Evolutionary conservation across 2,329 filamentous ascomycete species (phyloP).

Genomic region (Pseudogymnoascus sp.): DNA sequence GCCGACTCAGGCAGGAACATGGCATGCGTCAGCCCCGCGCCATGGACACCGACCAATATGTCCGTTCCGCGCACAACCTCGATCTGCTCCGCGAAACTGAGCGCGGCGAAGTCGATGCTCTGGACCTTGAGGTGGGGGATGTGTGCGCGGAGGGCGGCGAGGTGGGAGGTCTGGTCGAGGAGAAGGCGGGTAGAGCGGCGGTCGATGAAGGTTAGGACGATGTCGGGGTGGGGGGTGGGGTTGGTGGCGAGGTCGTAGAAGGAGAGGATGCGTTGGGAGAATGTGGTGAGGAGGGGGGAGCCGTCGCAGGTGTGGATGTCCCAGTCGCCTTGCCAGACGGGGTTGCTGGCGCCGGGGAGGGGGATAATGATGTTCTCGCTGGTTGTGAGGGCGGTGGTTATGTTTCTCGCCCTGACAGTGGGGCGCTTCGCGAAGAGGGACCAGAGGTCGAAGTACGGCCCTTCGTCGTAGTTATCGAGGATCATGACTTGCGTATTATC

Average conservation of each 20-base stretch:
- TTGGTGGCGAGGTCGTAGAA: not conserved
- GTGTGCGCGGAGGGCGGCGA: not conserved
- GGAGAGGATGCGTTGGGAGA: conserved; percentile 8
- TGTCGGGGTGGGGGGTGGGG: not conserved
- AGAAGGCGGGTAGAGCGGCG: not conserved
- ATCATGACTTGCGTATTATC: conserved; percentile 22
- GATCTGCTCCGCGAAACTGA: conserved; percentile 20
- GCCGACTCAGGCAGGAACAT: conserved; percentile 32
- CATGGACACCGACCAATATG: conserved; percentile 22
- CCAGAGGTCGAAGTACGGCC: conserved; percentile 25
- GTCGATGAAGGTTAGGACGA: conserved; percentile 9
- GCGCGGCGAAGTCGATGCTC: conserved; percentile 16
- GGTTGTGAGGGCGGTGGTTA: not conserved
- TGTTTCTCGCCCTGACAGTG: not conserved
- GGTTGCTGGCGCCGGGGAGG: conserved; percentile 23
- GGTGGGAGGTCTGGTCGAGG: not conserved
- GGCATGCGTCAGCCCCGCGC: conserved; percentile 21
- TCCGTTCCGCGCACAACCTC: conserved; percentile 16
- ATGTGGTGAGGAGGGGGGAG: conserved; percentile 7
- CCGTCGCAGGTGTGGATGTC: conserved; percentile 16
- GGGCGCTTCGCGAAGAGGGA: conserved; percentile 15
- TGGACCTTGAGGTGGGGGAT: conserved; percentile 15
- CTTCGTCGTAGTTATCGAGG: conserved; percentile 21
- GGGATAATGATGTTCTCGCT: conserved; percentile 21
- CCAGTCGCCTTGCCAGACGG: conserved; percentile 27